Evolutionary conservation across 257 asterid species (phyloP).

Genomic region (Nicotiana obtusifolia): DNA sequence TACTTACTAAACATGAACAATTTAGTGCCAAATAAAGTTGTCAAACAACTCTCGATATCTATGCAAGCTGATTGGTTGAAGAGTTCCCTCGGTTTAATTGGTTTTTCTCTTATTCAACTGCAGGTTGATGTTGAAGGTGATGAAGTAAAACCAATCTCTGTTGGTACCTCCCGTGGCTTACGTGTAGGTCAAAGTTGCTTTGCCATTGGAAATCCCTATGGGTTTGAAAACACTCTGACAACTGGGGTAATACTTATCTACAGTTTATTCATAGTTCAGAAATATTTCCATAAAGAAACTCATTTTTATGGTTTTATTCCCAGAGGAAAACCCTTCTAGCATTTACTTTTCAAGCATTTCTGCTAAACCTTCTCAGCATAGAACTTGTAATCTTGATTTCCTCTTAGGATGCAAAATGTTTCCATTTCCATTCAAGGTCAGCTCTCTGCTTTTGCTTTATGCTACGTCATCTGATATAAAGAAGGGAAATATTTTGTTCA

Average conservation of each 20-base stretch:
- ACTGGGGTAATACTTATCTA: constrained; percentile 54
- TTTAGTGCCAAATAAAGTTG: neutral
- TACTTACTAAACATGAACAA: neutral
- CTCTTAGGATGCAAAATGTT: neutral
- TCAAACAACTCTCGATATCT: neutral
- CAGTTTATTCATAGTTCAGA: neutral
- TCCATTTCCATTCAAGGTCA: neutral
- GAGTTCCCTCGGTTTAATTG: neutral
- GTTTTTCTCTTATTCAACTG: neutral
- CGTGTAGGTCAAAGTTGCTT: constrained; percentile 87
- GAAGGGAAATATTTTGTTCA: neutral
- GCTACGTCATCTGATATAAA: neutral
- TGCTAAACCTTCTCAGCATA: neutral
- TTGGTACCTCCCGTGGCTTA: constrained; percentile 58
- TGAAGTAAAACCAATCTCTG: constrained; percentile 56
- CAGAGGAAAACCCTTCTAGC: neutral
- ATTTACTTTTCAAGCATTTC: neutral
- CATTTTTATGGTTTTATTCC: constrained; percentile 1
- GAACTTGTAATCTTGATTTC: constrained; percentile 7
- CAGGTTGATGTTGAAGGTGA: constrained; percentile 67
- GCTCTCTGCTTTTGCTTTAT: neutral
- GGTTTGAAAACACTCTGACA: too few species aligned
- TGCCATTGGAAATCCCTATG: constrained; percentile 57
- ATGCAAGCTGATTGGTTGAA: neutral
- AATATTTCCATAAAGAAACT: neutral